phyloP scores from a whole-genome alignment of 2,329 filamentous ascomycete genomes.

The Pyrenophora tritici-repentis region DNA sequence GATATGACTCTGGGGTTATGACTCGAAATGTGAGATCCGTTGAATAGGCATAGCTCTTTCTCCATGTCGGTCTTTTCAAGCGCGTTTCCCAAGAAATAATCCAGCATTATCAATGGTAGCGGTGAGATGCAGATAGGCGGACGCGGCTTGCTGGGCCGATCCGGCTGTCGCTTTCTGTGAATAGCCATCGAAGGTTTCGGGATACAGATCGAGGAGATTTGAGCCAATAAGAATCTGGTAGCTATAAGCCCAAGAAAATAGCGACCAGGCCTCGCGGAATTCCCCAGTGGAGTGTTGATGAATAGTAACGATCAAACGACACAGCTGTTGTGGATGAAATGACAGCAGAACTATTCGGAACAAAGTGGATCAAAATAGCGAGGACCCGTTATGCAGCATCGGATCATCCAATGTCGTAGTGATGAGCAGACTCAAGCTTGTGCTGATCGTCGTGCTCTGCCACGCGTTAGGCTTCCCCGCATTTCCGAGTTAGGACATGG shows the following conservation, averaged over 20 bases:
- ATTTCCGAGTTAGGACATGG: slow-evolving; percentile 27
- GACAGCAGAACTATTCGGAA: neutral
- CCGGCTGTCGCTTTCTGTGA: neutral
- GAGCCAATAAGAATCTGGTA: slow-evolving; percentile 1
- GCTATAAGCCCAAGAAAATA: slow-evolving; percentile 1
- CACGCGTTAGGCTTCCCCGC: slow-evolving; percentile 36
- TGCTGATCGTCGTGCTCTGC: slow-evolving; percentile 10
- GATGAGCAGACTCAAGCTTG: slow-evolving; percentile 1
- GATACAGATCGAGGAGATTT: slow-evolving; percentile 1
- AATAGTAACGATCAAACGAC: neutral
- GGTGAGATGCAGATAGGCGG: neutral
- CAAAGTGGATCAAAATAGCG: neutral
- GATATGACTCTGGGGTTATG: too few species aligned
- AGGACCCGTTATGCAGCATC: neutral
- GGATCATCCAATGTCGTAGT: neutral
- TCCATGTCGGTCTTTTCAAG: too few species aligned
- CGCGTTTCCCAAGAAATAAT: too few species aligned
- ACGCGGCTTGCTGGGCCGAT: slow-evolving; percentile 5
- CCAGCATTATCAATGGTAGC: neutral
- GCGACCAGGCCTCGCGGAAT: neutral
- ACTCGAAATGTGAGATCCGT: too few species aligned
- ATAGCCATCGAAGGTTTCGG: slow-evolving; percentile 10
- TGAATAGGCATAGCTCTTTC: too few species aligned
- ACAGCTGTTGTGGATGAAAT: neutral
- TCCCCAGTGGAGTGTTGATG: too few species aligned